Percentiles rank a stretch among this genome's conserved stretches.
phyloP scores from a whole-genome alignment of 1,284 basidiomycete genomes.

The Rhizopogon hawkerae region DNA sequence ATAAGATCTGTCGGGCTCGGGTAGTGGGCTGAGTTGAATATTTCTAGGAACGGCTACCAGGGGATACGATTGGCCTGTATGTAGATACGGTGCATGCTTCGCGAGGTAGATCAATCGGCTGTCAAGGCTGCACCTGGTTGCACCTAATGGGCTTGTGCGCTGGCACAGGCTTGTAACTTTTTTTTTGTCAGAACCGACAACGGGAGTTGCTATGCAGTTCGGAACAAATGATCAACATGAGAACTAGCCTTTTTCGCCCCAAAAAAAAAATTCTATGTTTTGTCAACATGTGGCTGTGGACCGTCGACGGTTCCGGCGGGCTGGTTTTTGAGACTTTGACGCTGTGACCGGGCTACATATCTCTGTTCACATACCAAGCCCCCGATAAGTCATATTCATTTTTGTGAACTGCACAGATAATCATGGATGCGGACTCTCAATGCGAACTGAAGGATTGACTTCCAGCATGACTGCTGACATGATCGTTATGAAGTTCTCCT shows the following conservation, averaged over 20 bases:
- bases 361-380: neutral
- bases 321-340: neutral
- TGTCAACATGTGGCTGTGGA: neutral
- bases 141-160: neutral
- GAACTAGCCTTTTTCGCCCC: constrained; percentile 9
- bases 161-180: neutral
- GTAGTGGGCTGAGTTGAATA: constrained; percentile 10
- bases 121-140: neutral
- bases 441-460: too few relatives aligned
- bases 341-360: neutral
- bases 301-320: neutral
- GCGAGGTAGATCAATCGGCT: neutral
- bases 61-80: neutral
- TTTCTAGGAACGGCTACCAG: constrained; percentile 2
- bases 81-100: neutral
- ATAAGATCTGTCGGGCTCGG: constrained; percentile 11
- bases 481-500: too few relatives aligned
- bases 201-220: constrained; percentile 11
- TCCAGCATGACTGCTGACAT: too few relatives aligned
- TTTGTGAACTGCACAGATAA: too few relatives aligned
- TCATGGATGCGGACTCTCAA: too few relatives aligned
- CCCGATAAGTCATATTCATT: neutral
- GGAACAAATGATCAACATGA: constrained; percentile 12
- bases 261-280: neutral
- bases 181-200: neutral